Evolutionary conservation across 225 moss, liverwort and hornwort genomes (phyloP).

Genomic region (Sphagnum tenellum): DNA sequence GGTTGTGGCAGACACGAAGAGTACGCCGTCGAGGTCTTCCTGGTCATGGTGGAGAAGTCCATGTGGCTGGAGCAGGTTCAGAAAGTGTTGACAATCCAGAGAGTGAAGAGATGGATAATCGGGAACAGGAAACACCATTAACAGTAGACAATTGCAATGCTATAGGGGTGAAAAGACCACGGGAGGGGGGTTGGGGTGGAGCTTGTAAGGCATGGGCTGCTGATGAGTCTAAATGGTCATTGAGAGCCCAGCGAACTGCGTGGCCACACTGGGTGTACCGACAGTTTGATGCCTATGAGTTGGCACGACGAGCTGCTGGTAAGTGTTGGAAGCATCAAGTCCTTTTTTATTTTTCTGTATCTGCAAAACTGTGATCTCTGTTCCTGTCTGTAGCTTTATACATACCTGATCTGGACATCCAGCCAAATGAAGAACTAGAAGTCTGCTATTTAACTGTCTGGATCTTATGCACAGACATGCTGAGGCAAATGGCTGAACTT

Average conservation of each 20-base stretch:
- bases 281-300: conserved; percentile 87
- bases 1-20: conserved; percentile 60
- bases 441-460: neutral
- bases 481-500: conserved; percentile 85
- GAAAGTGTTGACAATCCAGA: conserved; percentile 25
- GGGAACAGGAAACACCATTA: conserved; percentile 51
- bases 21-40: conserved; percentile 25
- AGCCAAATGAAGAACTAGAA: no score
- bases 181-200: conserved; percentile 77
- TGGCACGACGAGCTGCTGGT: conserved; percentile 95
- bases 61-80: conserved; percentile 20
- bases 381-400: no score
- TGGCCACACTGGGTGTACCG: conserved; percentile 99
- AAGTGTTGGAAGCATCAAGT: conserved; percentile 3
- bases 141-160: conserved; percentile 1
- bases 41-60: conserved; percentile 28
- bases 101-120: conserved; percentile 19
- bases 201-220: conserved; percentile 87
- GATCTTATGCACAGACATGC: conserved; percentile 54
- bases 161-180: conserved; percentile 26
- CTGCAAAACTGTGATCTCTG: no score
- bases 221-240: conserved; percentile 73
- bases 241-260: conserved; percentile 65
- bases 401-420: no score
- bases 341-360: neutral